Evolutionary conservation across 169 alveolate species (phyloP), one percentile per base, ranked within the genome.

Genomic region (Plasmodium vivax): DNA sequence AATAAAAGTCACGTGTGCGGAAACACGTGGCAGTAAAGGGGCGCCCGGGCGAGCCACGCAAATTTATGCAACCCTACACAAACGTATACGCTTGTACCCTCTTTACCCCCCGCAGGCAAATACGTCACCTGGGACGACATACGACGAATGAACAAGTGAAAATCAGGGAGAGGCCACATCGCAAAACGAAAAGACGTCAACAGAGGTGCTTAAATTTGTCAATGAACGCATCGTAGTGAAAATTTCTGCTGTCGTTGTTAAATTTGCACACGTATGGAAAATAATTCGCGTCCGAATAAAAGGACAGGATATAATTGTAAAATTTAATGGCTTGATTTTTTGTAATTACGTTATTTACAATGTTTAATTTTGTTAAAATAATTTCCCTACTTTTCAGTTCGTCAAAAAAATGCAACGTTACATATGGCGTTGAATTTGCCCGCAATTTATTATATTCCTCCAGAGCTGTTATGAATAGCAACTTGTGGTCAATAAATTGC

Each of bases 111-210:
- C 54, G 75, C 34, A 85, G 93, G 84, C 34, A 75, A 75, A 74
- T 85, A 83, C 7, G 82, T 85, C 43, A 85, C 82, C 85, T 85
- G 93, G 93, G 93, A 85, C n/a, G 93, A 85, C 38, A 85, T 85
- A 85, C 34, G 93, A 75, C 54, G 79, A 75, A 74, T 75, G 83
- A 85, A 85, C 45, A 74, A 54, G 45, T 85, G 82, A 77, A 56
- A 82, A 23, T 32, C 32, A 82, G 7, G 36, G 62, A 56, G 2
- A 72, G 7, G 62, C 47, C 71, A 19, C 47, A 34, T n/a, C 73
- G 41, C 7, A 71, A n/a, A 83, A 2, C 43, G 32, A 27, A 38
- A 41, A n/a, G n/a, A n/a, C 12, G 19, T 85, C 80, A 85, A 85
- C 75, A 85, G 10, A 85, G 27, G n/a, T 85, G 80, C 82, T 85